Evolutionary conservation across 208 protist species (phyloP).

Genomic region (Trypanosoma rangeli): DNA sequence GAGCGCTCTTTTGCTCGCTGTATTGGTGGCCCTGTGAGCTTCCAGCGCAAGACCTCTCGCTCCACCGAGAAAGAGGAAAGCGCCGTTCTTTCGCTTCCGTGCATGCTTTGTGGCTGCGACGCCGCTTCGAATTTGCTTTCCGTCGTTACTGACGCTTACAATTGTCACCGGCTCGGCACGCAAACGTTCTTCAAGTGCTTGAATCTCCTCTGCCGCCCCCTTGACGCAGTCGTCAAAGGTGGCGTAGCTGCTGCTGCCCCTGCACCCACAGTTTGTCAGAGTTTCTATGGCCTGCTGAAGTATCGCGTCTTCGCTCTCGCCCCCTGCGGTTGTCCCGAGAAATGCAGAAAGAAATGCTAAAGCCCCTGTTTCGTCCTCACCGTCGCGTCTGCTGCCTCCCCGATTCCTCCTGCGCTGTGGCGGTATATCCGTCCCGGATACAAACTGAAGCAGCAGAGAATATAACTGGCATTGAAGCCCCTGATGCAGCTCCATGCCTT

Average conservation of each 20-base stretch:
- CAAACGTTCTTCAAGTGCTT: conserved; percentile 9
- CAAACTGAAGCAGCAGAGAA: conserved; percentile 1
- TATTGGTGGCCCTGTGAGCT: background rate
- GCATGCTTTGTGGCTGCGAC: background rate
- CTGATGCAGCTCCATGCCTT: background rate
- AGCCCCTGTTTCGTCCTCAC: background rate
- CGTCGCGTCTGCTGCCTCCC: background rate
- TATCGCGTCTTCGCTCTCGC: background rate
- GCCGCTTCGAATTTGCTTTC: background rate
- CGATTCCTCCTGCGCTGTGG: background rate
- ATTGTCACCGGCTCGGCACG: conserved; percentile 3
- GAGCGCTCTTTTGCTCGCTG: background rate
- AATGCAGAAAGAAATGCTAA: background rate
- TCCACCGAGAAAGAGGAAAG: conserved; percentile 5
- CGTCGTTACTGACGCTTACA: background rate
- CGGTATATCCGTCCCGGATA: background rate
- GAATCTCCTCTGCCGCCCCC: conserved; percentile 4
- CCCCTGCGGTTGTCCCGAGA: background rate
- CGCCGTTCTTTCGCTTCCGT: background rate
- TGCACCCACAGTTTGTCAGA: background rate
- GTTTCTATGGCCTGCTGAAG: background rate
- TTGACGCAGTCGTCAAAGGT: conserved; percentile 14
- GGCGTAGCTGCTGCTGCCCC: background rate
- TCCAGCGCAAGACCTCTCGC: background rate
- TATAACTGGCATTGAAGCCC: conserved; percentile 2